Conservation (phyloP, 2,329 filamentous ascomycete genomes). For the Xylariales sp. region DNA sequence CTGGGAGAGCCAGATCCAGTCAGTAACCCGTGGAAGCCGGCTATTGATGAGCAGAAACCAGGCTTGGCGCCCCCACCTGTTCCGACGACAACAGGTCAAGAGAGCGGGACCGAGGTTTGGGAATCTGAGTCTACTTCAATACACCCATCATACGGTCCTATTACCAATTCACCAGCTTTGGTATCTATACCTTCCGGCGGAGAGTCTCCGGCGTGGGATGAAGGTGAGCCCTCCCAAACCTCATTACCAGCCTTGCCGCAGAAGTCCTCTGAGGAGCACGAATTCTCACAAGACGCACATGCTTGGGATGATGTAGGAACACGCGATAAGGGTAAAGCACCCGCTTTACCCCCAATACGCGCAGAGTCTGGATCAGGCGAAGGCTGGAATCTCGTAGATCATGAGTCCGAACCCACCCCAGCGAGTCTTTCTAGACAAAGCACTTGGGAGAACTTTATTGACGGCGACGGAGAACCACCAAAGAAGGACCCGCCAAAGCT, state of each 20-base stretch:
- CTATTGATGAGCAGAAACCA: slow-evolving; percentile 20
- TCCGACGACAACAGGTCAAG: slow-evolving; percentile 24
- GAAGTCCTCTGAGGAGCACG: slow-evolving; percentile 23
- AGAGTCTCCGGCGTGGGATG: slow-evolving; percentile 37
- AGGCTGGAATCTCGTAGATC: slow-evolving; percentile 50
- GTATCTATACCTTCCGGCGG: slow-evolving; percentile 34
- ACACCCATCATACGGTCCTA: slow-evolving; percentile 24
- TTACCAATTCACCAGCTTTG: slow-evolving; percentile 27
- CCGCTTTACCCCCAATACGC: slow-evolving; percentile 18
- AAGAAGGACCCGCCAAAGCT: slow-evolving; percentile 1
- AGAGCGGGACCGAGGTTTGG: slow-evolving; percentile 31
- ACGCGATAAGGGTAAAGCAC: slow-evolving; percentile 37
- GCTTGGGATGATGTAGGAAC: slow-evolving; percentile 46
- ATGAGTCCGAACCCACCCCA: slow-evolving; percentile 28
- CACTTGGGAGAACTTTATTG: slow-evolving; percentile 33
- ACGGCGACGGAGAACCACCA: slow-evolving; percentile 19
- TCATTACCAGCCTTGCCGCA: slow-evolving; percentile 17
- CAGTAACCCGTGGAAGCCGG: slow-evolving; percentile 42
- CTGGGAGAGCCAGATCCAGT: slow-evolving; percentile 34
- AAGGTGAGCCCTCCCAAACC: slow-evolving; percentile 26
- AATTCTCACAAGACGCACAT: slow-evolving; percentile 37
- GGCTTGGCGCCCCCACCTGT: slow-evolving; percentile 23
- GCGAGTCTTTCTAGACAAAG: slow-evolving; percentile 30
- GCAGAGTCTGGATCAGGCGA: slow-evolving; percentile 24
- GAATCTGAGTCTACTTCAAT: slow-evolving; percentile 27